Evolutionary conservation across 495 filamentous ascomycete species (phyloP).

Genomic region (Cladorrhinum samala): DNA sequence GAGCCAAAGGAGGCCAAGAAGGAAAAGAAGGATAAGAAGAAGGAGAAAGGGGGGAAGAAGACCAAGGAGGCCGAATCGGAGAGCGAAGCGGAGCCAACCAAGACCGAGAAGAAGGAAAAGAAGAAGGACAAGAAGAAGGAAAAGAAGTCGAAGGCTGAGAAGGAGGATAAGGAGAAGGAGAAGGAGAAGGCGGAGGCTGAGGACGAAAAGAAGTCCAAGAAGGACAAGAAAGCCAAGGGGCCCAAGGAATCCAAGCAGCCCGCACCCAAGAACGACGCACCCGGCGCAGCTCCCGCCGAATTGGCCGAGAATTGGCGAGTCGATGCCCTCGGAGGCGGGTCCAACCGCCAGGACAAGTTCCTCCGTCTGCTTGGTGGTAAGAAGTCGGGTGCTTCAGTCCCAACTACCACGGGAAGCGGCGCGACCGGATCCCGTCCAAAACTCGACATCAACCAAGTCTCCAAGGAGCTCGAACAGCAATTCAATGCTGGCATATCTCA

Average conservation of each 20-base stretch:
- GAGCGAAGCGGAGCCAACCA: slow-evolving; percentile 6
- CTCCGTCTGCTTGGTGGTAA: slow-evolving; percentile 50
- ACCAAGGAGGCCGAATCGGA: slow-evolving; percentile 3
- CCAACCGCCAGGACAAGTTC: slow-evolving; percentile 50
- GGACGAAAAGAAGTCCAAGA: slow-evolving; percentile 14
- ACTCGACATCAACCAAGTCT: slow-evolving; percentile 35
- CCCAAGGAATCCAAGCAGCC: neutral
- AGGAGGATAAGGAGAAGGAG: slow-evolving; percentile 10
- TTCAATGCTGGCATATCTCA: slow-evolving; percentile 52
- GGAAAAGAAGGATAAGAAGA: slow-evolving; percentile 17
- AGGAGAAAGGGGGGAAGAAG: slow-evolving; percentile 14
- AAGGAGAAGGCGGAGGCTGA: slow-evolving; percentile 10
- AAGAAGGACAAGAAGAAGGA: slow-evolving; percentile 1
- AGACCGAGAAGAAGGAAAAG: slow-evolving; percentile 4
- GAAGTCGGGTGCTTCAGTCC: slow-evolving; percentile 23
- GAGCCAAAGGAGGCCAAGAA: slow-evolving; percentile 26
- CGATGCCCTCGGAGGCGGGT: slow-evolving; percentile 43
- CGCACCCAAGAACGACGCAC: neutral
- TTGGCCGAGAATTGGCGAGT: slow-evolving; percentile 46
- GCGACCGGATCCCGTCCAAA: slow-evolving; percentile 16
- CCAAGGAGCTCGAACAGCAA: slow-evolving; percentile 53
- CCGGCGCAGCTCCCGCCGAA: slow-evolving; percentile 5
- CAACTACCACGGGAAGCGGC: slow-evolving; percentile 7
- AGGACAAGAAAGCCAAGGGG: slow-evolving; percentile 10
- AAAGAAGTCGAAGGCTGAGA: slow-evolving; percentile 7